These are phyloP conservation scores for Alternaria panax DNA, from an alignment of 2,329 filamentous ascomycete genomes.

Conservation along the genomic window DNA sequence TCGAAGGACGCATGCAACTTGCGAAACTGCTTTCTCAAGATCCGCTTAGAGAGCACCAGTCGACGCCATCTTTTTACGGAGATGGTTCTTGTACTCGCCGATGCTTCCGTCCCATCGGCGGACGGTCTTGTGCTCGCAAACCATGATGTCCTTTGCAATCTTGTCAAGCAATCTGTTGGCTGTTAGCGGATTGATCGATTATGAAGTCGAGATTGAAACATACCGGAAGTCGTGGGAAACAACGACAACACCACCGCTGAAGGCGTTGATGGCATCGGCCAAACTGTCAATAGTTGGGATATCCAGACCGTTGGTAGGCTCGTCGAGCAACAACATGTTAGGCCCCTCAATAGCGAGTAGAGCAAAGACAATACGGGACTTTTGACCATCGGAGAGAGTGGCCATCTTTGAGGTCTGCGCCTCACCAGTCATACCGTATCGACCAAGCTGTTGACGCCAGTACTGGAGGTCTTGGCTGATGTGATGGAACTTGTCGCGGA, in stretches of 20 bases:
- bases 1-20: conserved; percentile 39
- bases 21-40: conserved; percentile 20
- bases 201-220: conserved; percentile 41
- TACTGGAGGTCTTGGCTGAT: conserved; percentile 98
- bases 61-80: conserved; percentile 98
- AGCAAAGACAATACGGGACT: conserved; percentile 97
- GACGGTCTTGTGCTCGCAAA: conserved; percentile 98
- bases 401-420: conserved; percentile 97
- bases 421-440: conserved; percentile 92
- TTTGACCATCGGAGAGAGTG: conserved; percentile 96
- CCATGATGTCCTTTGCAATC: conserved; percentile 99
- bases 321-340: conserved; percentile 97
- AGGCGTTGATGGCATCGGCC: conserved; percentile 97
- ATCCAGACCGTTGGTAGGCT: conserved; percentile 99
- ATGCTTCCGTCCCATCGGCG: conserved; percentile 88
- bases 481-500: conserved; percentile 88
- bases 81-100: conserved; percentile 95
- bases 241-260: conserved; percentile 94
- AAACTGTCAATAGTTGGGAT: conserved; percentile 98
- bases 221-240: conserved; percentile 99
- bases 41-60: conserved; percentile 77
- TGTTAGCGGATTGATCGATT: conserved; percentile 43
- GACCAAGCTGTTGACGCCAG: conserved; percentile 97
- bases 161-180: conserved; percentile 87
- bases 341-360: conserved; percentile 92